phyloP scores from a whole-genome alignment of 1,284 basidiomycete species.

The Ceratobasidium sp. region DNA sequence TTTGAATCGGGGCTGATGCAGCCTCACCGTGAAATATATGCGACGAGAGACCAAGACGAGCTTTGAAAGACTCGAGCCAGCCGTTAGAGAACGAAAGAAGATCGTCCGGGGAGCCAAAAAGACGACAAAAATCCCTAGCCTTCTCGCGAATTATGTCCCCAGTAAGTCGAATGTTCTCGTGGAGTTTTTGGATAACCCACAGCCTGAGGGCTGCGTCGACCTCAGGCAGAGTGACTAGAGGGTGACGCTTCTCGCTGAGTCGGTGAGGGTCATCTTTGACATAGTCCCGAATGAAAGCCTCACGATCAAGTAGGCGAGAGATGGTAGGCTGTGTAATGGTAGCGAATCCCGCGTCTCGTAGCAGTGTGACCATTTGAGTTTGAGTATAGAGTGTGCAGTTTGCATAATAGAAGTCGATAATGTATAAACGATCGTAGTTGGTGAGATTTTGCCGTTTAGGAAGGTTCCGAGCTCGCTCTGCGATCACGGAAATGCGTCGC shows the following conservation, averaged over 20 bases:
- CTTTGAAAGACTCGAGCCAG: conserved; percentile 1
- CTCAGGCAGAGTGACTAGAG: background rate
- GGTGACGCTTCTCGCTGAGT: background rate
- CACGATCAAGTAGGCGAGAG: background rate
- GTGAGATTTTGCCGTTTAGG: background rate
- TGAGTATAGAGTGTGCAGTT: too few relatives aligned
- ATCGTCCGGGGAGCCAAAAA: conserved; percentile 1
- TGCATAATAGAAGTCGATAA: background rate
- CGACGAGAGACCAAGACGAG: conserved; percentile 50
- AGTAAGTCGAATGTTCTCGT: background rate
- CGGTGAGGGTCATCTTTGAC: background rate
- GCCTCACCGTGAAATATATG: conserved; percentile 53
- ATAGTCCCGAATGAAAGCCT: background rate
- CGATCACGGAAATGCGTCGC: too few relatives aligned
- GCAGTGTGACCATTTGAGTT: background rate
- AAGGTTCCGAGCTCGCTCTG: too few relatives aligned
- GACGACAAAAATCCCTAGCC: conserved; percentile 13
- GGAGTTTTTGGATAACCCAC: too few relatives aligned
- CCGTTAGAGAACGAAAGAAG: conserved; percentile 3
- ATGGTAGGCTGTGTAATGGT: background rate
- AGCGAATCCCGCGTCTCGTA: background rate
- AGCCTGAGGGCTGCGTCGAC: background rate
- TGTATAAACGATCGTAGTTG: background rate
- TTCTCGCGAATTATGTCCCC: conserved; percentile 10
- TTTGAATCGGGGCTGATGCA: background rate